Evolutionary conservation across 345 rosid species (phyloP), one percentile per base, ranked within the genome.

Genomic region (Triadica sebifera): DNA sequence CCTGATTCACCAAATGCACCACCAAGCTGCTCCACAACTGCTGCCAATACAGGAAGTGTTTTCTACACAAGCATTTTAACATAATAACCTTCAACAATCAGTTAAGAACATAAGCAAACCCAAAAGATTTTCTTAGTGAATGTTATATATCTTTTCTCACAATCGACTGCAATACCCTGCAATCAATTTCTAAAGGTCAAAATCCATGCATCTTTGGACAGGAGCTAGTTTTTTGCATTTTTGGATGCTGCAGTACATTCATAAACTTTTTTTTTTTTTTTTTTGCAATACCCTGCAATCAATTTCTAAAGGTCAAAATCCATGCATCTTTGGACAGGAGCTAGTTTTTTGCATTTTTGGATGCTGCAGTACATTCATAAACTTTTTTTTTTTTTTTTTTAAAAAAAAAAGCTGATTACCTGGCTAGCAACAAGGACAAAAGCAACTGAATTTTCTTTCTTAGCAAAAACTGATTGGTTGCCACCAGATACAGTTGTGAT

Each of bases 1-100:
- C 98, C 96, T 37, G 98, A 71, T 86, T 89, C 91, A 74, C 98
- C 97, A 72, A 94, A 85, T 69, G 89, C 94, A 77, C 98, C 91
- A 8, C 94, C 81, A 12, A 94, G 84, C 77, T 88, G 93, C 82
- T 94, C 92, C 78, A 92, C 97, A 13, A 94, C 98, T 12, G 94
- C 93, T 65, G 89, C 92, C 87, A 89, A 80, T 37, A 94, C 96
- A 8, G 97, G 97, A 69, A 94, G 77, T 52, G 97, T 94, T 90
- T 94, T 94, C 94, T 94, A 72, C 64, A 79, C 63, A 71, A 58
- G 65, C 52, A 77, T 12, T 11, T 56, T 46, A 60, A 67, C 20
- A 71, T 37, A 69, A 22, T 20, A 49, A 60, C 37, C 52, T 38
- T 72, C 71, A 50, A 29, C 8, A 29, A 50, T 29, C 15, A 58